Conservation (phyloP, 371 early-diverging fungal genomes). For the Parasitella parasitica region DNA sequence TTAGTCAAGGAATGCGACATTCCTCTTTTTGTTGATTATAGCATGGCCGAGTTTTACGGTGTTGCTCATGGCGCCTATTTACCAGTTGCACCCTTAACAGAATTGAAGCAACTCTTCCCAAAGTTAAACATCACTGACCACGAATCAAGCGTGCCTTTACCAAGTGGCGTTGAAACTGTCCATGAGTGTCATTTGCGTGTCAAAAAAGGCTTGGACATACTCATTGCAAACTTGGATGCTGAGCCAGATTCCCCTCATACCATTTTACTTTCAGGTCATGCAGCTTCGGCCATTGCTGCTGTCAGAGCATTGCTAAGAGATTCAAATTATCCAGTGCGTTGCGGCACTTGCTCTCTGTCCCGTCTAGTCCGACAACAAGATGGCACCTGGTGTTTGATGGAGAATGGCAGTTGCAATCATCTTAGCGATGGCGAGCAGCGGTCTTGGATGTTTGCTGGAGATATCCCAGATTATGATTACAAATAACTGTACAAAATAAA, state of each 20-base stretch:
- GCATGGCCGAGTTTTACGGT: slow-evolving; percentile 46
- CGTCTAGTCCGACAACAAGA: slow-evolving; percentile 27
- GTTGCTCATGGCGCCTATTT: slow-evolving; percentile 26
- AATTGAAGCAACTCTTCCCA: slow-evolving; percentile 30
- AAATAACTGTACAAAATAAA: not conserved
- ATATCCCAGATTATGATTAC: slow-evolving; percentile 39
- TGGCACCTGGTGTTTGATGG: slow-evolving; percentile 22
- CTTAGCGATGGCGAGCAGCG: slow-evolving; percentile 35
- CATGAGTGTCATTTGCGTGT: slow-evolving; percentile 32
- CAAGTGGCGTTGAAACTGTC: slow-evolving; percentile 26
- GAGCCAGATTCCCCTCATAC: slow-evolving; percentile 9
- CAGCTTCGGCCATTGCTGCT: slow-evolving; percentile 38
- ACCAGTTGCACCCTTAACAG: slow-evolving; percentile 24
- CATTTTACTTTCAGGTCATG: slow-evolving; percentile 38
- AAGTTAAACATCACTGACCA: slow-evolving; percentile 19
- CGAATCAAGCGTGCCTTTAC: slow-evolving; percentile 23
- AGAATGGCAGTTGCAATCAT: slow-evolving; percentile 28
- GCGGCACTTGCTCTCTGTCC: slow-evolving; percentile 34
- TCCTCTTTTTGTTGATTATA: slow-evolving; percentile 33
- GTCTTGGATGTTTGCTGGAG: slow-evolving; percentile 40
- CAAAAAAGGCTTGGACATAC: slow-evolving; percentile 25
- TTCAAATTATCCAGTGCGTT: slow-evolving; percentile 19
- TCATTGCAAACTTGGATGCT: slow-evolving; percentile 25
- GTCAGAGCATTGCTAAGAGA: slow-evolving; percentile 33
- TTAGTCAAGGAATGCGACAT: slow-evolving; percentile 16